Conservation (phyloP, 225 moss, liverwort and hornwort genomes). For the Ulota crispa region DNA sequence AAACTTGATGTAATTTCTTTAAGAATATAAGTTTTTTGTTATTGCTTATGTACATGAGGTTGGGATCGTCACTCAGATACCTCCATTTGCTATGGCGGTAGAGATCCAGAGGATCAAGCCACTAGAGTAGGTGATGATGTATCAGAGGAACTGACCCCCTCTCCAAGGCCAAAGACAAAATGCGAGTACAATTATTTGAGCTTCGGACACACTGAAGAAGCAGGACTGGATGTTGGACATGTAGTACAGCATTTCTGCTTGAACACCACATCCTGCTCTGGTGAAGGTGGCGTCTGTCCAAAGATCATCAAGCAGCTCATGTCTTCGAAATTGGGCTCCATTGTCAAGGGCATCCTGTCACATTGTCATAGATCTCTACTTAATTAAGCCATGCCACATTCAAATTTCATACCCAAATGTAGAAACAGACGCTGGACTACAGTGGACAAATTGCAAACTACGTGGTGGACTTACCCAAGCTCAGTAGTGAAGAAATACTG, state of each 20-base stretch:
- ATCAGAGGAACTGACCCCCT: not conserved
- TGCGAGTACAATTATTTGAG: constrained; percentile 29
- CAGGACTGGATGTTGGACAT: constrained; percentile 42
- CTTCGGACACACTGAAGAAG: constrained; percentile 51
- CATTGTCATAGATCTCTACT: not conserved
- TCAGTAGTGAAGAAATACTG: constrained; percentile 92
- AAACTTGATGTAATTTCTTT: not conserved
- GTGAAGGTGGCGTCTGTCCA: constrained; percentile 43
- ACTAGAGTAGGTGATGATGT: not conserved
- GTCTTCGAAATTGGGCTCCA: constrained; percentile 96
- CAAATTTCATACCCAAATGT: not conserved
- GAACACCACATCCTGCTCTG: constrained; percentile 42
- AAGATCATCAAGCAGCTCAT: constrained; percentile 65
- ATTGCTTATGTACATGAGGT: not conserved
- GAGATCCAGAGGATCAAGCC: not conserved
- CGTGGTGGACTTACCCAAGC: constrained; percentile 58
- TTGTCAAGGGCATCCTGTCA: constrained; percentile 84
- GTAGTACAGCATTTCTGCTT: constrained; percentile 43
- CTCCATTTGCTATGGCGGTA: not conserved
- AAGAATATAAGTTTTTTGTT: not conserved
- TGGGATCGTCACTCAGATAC: not conserved
- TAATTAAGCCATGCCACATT: not conserved
- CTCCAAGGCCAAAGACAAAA: not conserved
- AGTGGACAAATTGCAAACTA: not conserved
- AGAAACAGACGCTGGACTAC: not conserved